Evolutionary conservation across 805 yeast genomes (phyloP), one percentile per base, ranked within the genome.

Genomic region (Yarrowia sp.): DNA sequence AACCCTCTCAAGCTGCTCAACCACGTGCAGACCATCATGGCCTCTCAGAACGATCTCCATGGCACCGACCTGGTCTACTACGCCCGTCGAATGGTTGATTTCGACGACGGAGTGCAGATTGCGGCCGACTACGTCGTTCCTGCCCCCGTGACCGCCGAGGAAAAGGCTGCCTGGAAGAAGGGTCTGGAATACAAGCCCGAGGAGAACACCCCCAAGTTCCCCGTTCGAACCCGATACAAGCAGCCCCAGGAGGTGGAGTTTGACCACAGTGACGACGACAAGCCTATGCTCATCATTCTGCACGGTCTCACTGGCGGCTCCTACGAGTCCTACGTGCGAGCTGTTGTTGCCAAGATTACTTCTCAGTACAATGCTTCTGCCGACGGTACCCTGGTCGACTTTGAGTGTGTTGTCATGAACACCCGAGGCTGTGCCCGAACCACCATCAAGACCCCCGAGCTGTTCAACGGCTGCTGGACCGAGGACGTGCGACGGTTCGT

Each of bases 271-370:
- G 78, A 78, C 19, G 79, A 77, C 60, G 71, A 80, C 2, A 81
- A 76, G 58, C 96, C 96, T 1, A 79, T 91, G 73, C 79, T 89
- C 17, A 83, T 91, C 38, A 78, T 85, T 3, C 76, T 89, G 49
- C 96, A 91, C 74, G 97, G 97, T 0, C 82, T 91, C 44, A 87
- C 90, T 1, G 97, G 97, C 7, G 95, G 96, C 0, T 87, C 93
- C n/a, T 90, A 88, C 70, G 96, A 91, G 74, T 82, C 89, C 8
- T 86, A 91, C 73, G 86, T 91, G 49, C 82, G 95, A 30, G 83
- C 90, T 67, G 74, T 87, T 43, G 83, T 86, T 17, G 78, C 80
- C 52, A 74, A 77, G 24, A 74, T 85, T 17, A 76, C 82, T 3
- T 70, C 72, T 5, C 44, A 68, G 2, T 9, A 15, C 40, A 49